Evolutionary conservation across 345 rosid species (phyloP).

Genomic region (Barbarea vulgaris): DNA sequence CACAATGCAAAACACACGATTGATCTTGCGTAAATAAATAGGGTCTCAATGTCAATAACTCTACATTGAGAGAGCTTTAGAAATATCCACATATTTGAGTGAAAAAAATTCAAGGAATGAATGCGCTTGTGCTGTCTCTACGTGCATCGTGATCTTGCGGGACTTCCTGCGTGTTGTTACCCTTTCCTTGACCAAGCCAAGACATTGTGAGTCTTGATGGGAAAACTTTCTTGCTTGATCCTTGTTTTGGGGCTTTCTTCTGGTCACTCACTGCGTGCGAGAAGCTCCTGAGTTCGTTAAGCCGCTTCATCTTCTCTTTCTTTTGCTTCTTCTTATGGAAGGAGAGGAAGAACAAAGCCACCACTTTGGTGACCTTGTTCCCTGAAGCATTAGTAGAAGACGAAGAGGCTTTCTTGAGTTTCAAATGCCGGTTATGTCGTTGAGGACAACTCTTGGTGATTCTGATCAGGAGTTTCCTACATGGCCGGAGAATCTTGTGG

Average conservation of each 20-base stretch:
- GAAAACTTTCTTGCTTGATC: constrained; percentile 37
- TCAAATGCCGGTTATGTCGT: constrained; percentile 35
- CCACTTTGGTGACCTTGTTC: constrained; percentile 41
- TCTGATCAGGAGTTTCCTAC: constrained; percentile 42
- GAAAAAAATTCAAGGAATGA: constrained; percentile 28
- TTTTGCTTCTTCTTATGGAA: constrained; percentile 44
- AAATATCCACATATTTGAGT: constrained; percentile 14
- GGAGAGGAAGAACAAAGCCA: constrained; percentile 43
- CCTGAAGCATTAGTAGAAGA: constrained; percentile 27
- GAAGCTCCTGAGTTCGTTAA: constrained; percentile 41
- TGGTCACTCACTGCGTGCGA: constrained; percentile 40
- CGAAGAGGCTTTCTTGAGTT: constrained; percentile 42
- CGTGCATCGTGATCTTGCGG: constrained; percentile 29
- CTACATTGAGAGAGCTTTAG: constrained; percentile 5
- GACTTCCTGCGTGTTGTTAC: constrained; percentile 22
- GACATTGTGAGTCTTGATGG: constrained; percentile 33
- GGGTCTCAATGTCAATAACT: constrained; percentile 18
- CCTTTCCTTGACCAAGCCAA: constrained; percentile 43
- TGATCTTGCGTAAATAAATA: background rate
- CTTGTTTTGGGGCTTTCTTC: constrained; percentile 23
- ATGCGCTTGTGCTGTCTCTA: constrained; percentile 39
- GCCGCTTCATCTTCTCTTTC: constrained; percentile 46
- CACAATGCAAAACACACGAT: constrained; percentile 22
- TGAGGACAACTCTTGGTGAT: constrained; percentile 34
- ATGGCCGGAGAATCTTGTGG: constrained; percentile 42